Percentiles rank a stretch among this genome's conserved stretches.
Evolutionary conservation across 1,284 basidiomycete genomes (phyloP).

Genomic region (Anthracocystis panici-leucophaei): DNA sequence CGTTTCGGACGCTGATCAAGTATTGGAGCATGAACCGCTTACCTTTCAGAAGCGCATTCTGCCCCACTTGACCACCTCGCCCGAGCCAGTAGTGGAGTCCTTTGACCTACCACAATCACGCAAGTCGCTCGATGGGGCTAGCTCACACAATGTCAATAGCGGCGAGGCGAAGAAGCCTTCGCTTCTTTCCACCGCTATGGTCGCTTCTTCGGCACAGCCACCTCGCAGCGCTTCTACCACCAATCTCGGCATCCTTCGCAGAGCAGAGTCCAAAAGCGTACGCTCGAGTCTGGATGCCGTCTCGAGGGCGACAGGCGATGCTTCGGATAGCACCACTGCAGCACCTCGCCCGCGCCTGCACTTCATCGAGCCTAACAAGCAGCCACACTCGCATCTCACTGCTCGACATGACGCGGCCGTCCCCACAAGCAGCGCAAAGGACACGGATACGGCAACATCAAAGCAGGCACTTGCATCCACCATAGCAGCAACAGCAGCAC

Average conservation of each 20-base stretch:
- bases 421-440: not conserved
- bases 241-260: conserved; percentile 34
- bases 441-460: not conserved
- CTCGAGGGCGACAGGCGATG: not conserved
- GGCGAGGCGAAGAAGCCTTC: conserved; percentile 20
- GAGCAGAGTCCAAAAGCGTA: conserved; percentile 9
- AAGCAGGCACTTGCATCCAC: not conserved
- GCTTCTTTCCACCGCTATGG: conserved; percentile 27
- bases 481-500: not conserved
- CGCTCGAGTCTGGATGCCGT: conserved; percentile 2
- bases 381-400: conserved; percentile 3
- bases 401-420: conserved; percentile 6
- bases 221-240: conserved; percentile 23
- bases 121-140: conserved; percentile 12
- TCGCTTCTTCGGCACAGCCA: conserved; percentile 14
- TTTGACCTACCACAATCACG: conserved; percentile 17
- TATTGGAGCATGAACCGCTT: conserved; percentile 18
- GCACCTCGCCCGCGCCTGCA: conserved; percentile 32
- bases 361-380: conserved; percentile 36
- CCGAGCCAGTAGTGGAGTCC: conserved; percentile 20
- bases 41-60: conserved; percentile 41
- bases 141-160: not conserved
- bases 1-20: not conserved
- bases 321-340: not conserved
- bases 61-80: conserved; percentile 32